Evolutionary conservation across 495 filamentous ascomycete species (phyloP).

Genomic region (Tuber umbilicatum): DNA sequence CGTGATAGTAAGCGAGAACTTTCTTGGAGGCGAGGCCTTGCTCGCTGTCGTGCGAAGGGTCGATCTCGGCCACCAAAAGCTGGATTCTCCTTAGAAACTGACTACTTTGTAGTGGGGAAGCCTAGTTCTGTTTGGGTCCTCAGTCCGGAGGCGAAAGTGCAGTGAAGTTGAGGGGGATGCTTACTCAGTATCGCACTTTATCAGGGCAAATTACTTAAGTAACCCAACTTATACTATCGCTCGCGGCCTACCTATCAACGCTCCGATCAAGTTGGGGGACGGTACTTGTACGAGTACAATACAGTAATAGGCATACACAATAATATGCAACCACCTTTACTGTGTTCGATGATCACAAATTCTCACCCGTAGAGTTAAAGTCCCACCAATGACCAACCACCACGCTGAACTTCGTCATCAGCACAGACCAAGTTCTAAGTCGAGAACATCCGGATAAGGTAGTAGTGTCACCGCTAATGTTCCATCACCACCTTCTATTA

Average conservation of each 20-base stretch:
- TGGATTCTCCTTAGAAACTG: not conserved
- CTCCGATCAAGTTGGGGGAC: not conserved
- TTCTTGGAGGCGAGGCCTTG: not conserved
- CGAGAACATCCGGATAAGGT: not conserved
- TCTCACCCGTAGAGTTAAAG: not conserved
- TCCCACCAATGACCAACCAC: not conserved
- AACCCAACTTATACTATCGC: not conserved
- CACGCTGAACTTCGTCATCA: not conserved
- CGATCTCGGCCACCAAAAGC: not conserved
- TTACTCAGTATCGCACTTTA: not conserved
- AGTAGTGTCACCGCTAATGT: not conserved
- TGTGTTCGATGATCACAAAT: not conserved
- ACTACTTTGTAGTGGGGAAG: not conserved
- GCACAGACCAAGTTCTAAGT: not conserved
- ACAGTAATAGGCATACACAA: not conserved
- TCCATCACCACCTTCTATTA: not conserved
- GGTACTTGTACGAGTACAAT: no score
- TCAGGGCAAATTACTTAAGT: no score
- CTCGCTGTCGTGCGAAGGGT: not conserved
- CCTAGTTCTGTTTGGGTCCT: not conserved
- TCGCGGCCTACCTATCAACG: not conserved
- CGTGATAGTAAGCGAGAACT: not conserved
- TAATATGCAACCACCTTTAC: not conserved
- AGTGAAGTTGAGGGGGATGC: not conserved
- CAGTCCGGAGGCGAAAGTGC: not conserved